Evolutionary conservation across 2,329 filamentous ascomycete genomes (phyloP), one percentile per base, ranked within the genome.

Genomic region (Celoporthe dispersa): DNA sequence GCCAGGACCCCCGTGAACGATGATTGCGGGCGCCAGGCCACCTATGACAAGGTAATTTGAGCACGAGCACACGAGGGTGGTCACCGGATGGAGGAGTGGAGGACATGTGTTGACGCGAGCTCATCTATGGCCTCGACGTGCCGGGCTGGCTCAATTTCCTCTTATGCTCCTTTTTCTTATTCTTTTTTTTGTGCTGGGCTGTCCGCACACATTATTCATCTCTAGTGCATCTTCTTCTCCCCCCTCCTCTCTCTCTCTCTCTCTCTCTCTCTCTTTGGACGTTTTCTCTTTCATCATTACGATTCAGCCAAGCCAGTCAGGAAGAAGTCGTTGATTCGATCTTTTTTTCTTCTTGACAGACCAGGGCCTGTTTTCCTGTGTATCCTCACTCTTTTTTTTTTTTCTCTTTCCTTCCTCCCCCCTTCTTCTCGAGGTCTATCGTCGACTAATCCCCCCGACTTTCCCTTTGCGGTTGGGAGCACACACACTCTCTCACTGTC

Each of bases 371-470:
- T 28, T 25, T 55, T 11, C 51, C n/a, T n/a, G n/a, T n/a, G n/a
- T 28, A 28, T 28, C 25, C 51, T 28, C n/a, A 28, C 51, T 14
- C 48, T 22, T 1, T 19, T 19, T 7, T 44, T 44, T 16, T 48
- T 44, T n/a, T 48, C 7, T 19, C 44, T 48, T 48, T 22, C 6
- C 11, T n/a, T 39, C 37, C 12, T n/a, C n/a, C n/a, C n/a, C n/a
- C n/a, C n/a, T n/a, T n/a, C n/a, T n/a, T n/a, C n/a, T n/a, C 22
- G 22, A 48, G n/a, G 51, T 28, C 8, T 48, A 55, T 55, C 51
- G 51, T 55, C 25, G n/a, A 28, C 51, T 25, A 55, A 55, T n/a
- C n/a, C n/a, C 51, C 48, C 51, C 51, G 51, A 55, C 51, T 55
- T 55, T 28, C 51, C 51, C 51, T 28, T 55, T 25, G n/a, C 11